These are phyloP conservation scores for Penicillium corylophilum DNA, from an alignment of 2,329 filamentous ascomycete genomes.

Conservation along the genomic window DNA sequence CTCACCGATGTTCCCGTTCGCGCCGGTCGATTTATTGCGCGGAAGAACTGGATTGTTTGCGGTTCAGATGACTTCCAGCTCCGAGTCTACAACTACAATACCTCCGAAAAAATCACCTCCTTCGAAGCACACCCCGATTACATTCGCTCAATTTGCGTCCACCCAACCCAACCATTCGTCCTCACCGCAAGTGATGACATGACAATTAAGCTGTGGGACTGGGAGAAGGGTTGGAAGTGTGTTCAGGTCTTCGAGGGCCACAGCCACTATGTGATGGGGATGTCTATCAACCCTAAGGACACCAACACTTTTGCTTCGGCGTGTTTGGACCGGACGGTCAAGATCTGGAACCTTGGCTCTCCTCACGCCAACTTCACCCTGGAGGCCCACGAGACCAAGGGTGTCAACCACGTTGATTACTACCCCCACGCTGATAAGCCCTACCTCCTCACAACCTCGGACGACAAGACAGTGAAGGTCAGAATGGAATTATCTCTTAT, in stretches of 20 bases:
- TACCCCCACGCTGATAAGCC: constrained; percentile 68
- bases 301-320: constrained; percentile 91
- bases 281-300: constrained; percentile 96
- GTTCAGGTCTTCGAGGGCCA: constrained; percentile 96
- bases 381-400: constrained; percentile 94
- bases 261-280: constrained; percentile 93
- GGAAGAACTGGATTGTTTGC: constrained; percentile 99
- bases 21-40: constrained; percentile 90
- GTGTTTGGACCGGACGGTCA: constrained; percentile 93
- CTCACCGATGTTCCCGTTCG: constrained; percentile 97
- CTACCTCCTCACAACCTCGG: constrained; percentile 93
- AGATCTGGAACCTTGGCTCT: constrained; percentile 95
- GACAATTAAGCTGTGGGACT: constrained; percentile 98
- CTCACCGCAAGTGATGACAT: constrained; percentile 96
- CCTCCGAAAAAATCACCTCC: constrained; percentile 94
- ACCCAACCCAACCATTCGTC: constrained; percentile 93
- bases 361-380: constrained; percentile 94
- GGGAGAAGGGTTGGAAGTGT: constrained; percentile 98
- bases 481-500: neutral
- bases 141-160: constrained; percentile 92
- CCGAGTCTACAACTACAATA: constrained; percentile 98
- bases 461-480: constrained; percentile 89
- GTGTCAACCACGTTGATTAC: constrained; percentile 96
- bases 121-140: constrained; percentile 99
- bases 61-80: constrained; percentile 88